These are phyloP conservation scores for Nothophaeocryptopus gaeumannii DNA, from an alignment of 2,329 filamentous ascomycete species.

Conservation along the genomic window DNA sequence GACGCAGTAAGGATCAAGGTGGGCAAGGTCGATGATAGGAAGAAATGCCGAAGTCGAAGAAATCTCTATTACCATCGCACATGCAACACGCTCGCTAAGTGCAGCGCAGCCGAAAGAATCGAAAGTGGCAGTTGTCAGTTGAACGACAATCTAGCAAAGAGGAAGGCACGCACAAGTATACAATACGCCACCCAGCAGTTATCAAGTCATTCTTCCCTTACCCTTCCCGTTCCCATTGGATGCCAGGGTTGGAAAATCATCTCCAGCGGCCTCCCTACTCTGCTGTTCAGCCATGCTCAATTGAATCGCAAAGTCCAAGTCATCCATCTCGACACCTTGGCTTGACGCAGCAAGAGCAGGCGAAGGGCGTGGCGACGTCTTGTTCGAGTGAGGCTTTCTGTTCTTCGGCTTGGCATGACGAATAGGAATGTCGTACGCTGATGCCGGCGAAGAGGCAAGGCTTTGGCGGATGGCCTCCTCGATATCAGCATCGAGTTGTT, in stretches of 20 bases:
- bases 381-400: conserved; percentile 31
- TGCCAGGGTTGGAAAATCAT: conserved; percentile 32
- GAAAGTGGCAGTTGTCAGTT: no score
- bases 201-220: conserved; percentile 25
- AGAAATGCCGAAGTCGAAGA: no score
- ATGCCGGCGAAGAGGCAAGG: conserved; percentile 31
- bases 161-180: not conserved
- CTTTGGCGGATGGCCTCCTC: conserved; percentile 61
- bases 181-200: not conserved
- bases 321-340: conserved; percentile 49
- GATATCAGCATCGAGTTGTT: conserved; percentile 56
- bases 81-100: no score
- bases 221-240: conserved; percentile 26
- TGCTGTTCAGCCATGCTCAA: conserved; percentile 60
- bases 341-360: conserved; percentile 37
- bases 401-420: conserved; percentile 41
- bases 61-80: no score
- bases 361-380: conserved; percentile 25
- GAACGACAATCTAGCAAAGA: no score
- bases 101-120: no score
- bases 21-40: no score
- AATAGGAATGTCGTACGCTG: conserved; percentile 45
- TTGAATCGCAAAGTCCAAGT: conserved; percentile 61
- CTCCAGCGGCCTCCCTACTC: conserved; percentile 34
- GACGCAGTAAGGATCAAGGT: no score